Evolutionary conservation across 148 eudicot genomes (phyloP), one percentile per base, ranked within the genome.

Genomic region (Euryodendron excelsum): DNA sequence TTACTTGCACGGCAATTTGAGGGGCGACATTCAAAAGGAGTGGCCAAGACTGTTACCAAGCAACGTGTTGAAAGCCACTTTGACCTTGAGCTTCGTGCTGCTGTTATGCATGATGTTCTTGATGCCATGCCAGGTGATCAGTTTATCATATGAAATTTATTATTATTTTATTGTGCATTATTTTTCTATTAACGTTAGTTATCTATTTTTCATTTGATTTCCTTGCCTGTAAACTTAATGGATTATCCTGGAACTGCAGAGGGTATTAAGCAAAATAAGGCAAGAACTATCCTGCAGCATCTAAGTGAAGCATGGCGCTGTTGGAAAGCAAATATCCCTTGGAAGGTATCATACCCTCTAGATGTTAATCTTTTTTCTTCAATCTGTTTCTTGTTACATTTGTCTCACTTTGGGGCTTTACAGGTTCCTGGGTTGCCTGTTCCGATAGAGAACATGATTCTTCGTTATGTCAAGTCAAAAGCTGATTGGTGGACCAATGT

Each of bases 401-500:
- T 73, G 15, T 84, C 66, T 82, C 37, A 75, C 69, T 50, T 4
- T 75, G 34, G 47, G 61, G 34, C 65, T 48, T 60, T 23, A 30
- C 37, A 88, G 90, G 91, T 96, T 61, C 99, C 99, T 53, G 99
- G 99, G 60, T 77, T 96, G 78, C 99, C 99, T 11, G 98, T 93
- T 63, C 99, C 99, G 2, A 94, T 96, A 79, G 99, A 96, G 85
- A 96, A 93, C 82, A 96, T 96, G 99, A 96, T 96, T 85, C 94
- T 96, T 76, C 99, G 99, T 44, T 96, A 96, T 91, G 99, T 96
- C 56, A 96, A 96, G 84, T 92, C 99, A 47, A 96, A 96, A 86
- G 99, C 99, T 76, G 99, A 96, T 82, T 96, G 99, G 99, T 96
- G 99, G 99, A 96, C 99, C 33, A 96, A 96, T 88, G 99, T 96